Evolutionary conservation across 768 basidiomycete genomes (phyloP).

Genomic region (Hemileccinum rubropunctum): DNA sequence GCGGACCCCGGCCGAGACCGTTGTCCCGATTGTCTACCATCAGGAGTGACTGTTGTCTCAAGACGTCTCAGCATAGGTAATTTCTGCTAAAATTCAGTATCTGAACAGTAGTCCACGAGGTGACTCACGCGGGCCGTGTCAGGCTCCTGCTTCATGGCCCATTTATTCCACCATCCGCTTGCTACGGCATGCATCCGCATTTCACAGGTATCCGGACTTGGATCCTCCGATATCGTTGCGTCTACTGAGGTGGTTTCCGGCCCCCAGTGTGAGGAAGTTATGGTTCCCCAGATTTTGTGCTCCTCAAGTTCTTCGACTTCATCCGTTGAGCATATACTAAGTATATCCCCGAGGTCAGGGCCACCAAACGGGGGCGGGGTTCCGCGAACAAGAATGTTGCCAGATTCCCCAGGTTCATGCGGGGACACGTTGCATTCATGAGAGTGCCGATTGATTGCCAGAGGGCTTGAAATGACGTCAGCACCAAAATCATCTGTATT

Average conservation of each 20-base stretch:
- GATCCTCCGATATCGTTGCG: constrained; percentile 28
- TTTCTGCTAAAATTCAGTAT: constrained; percentile 24
- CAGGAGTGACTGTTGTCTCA: constrained; percentile 48
- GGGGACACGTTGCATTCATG: constrained; percentile 2
- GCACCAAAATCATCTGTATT: constrained; percentile 45
- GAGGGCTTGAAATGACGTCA: constrained; percentile 40
- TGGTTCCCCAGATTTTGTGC: constrained; percentile 25
- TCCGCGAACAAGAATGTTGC: constrained; percentile 26
- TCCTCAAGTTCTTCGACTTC: constrained; percentile 41
- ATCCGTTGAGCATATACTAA: constrained; percentile 42
- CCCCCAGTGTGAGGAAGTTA: constrained; percentile 32
- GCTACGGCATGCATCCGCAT: constrained; percentile 39
- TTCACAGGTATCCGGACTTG: constrained; percentile 21
- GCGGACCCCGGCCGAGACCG: constrained; percentile 25
- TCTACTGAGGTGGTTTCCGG: constrained; percentile 31
- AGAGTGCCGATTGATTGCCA: constrained; percentile 21
- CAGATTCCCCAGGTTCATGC: constrained; percentile 1
- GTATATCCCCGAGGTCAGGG: constrained; percentile 45
- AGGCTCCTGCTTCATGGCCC: constrained; percentile 36
- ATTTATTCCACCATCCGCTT: constrained; percentile 52
- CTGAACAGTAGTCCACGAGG: constrained; percentile 9
- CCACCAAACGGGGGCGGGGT: constrained; percentile 31
- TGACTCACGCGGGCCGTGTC: constrained; percentile 16
- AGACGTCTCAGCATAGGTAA: constrained; percentile 37
- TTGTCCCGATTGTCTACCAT: constrained; percentile 38